Conservation (phyloP, 495 filamentous ascomycete genomes). For the Venustampulla echinocandica region DNA sequence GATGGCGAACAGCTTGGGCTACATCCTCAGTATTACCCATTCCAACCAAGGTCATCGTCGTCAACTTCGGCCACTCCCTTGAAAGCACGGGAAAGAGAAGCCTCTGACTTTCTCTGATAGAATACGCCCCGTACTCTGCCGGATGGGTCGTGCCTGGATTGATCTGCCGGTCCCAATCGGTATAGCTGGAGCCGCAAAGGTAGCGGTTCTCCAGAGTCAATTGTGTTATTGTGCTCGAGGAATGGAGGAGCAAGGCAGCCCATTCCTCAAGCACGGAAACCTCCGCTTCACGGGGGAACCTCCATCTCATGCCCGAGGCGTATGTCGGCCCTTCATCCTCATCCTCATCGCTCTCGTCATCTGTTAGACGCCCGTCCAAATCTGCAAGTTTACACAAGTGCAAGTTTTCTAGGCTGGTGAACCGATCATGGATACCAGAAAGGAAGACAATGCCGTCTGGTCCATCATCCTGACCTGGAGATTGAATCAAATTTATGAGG, state of each 20-base stretch:
- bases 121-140: not conserved
- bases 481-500: not conserved
- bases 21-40: not conserved
- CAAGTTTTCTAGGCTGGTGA: not conserved
- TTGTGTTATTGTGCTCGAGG: not conserved
- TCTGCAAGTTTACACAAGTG: not conserved
- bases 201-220: not conserved
- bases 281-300: conserved; percentile 1
- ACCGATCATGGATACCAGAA: not conserved
- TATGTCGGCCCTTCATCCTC: not conserved
- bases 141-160: not conserved
- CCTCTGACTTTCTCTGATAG: not conserved
- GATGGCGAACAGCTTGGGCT: not conserved
- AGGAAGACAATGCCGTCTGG: not conserved
- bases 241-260: not conserved
- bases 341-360: not conserved
- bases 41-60: not conserved
- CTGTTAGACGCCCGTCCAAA: not conserved
- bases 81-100: not conserved
- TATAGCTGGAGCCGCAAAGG: not conserved
- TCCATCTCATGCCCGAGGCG: not conserved
- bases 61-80: not conserved
- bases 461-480: not conserved
- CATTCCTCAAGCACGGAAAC: not conserved
- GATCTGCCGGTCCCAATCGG: not conserved